A percentile compares a stretch with the other conserved stretches of the same genome.
phyloP scores from a whole-genome alignment of 164 flowering plant genomes.

The Sedum album region DNA sequence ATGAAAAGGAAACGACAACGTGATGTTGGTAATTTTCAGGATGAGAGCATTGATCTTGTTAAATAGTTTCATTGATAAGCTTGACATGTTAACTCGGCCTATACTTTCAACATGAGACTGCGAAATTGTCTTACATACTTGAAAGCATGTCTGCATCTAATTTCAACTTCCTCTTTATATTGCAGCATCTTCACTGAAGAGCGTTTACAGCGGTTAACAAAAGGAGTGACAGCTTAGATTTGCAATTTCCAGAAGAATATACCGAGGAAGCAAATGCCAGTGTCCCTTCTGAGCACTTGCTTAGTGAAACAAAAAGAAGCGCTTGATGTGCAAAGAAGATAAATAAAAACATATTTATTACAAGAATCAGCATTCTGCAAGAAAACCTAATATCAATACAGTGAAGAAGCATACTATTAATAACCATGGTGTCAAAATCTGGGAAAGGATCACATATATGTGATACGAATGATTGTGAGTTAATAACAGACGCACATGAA shows the following conservation, averaged over 20 bases:
- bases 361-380: slow-evolving; percentile 29
- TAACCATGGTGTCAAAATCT: slow-evolving; percentile 15
- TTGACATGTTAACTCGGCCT: neutral
- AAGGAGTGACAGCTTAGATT: slow-evolving; percentile 42
- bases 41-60: neutral
- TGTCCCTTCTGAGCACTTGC: slow-evolving; percentile 17
- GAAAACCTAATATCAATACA: slow-evolving; percentile 18
- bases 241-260: slow-evolving; percentile 26
- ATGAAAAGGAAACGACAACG: neutral
- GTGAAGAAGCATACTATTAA: slow-evolving; percentile 19
- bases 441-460: slow-evolving; percentile 31
- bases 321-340: slow-evolving; percentile 23
- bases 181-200: slow-evolving; percentile 91
- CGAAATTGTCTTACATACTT: neutral
- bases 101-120: neutral
- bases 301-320: slow-evolving; percentile 19
- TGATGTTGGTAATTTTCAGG: neutral
- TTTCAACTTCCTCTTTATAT: slow-evolving; percentile 13
- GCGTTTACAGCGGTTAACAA: slow-evolving; percentile 74
- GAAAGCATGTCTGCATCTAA: neutral
- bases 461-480: slow-evolving; percentile 26
- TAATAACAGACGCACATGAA: slow-evolving; percentile 26
- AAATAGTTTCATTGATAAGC: neutral
- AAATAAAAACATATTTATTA: slow-evolving; percentile 21
- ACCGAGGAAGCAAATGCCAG: slow-evolving; percentile 16